Evolutionary conservation across 2,329 filamentous ascomycete genomes (phyloP), one percentile per base, ranked within the genome.

Genomic region (Colletotrichum sp.): DNA sequence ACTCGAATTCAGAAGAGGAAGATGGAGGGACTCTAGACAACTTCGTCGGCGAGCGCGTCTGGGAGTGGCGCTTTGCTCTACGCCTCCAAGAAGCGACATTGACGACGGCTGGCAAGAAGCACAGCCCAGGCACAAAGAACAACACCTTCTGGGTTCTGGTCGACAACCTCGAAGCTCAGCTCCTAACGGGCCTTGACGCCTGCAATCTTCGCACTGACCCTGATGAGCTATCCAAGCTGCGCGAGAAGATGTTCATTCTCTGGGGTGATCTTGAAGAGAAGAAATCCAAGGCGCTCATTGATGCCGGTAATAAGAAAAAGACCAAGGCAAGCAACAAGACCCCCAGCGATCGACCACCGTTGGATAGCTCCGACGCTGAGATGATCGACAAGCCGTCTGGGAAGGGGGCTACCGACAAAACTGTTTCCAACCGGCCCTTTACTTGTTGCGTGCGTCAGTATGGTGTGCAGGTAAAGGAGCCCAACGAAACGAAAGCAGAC

Each of bases 191-290:
- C 55, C 81, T 91, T 8, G 87, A 91, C 68, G 90, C 90, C 2
- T 83, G 83, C 64, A 84, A 91, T 82, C 88, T 98, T 38, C 89
- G 88, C 24, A 81, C 83, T n/a, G 85, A 94, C 60, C 79, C 83
- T 4, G 67, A 82, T 0, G 80, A 85, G 2, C 85, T 97, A 1
- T 82, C 80, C 5, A 77, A 82, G 8, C 85, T 98, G 6, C 90
- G 91, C 67, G 91, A 98, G 79, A 93, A 90, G 79, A 87, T 98
- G 71, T 96, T 93, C 81, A 86, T 92, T 43, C 87, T 98, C 2
- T 99, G 96, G 96, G 96, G 96, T 2, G 91, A 98, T 76, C 87
- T 98, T 2, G 93, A 96, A 81, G 95, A 98, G 81, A 83, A 86
- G 64, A 95, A 94, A 81, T 80, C 80, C 3, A 82, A 79, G n/a